Percentiles rank a stretch among this genome's conserved stretches.
phyloP scores from a whole-genome alignment of 164 flowering plant genomes.

The Cinnamomum chago region DNA sequence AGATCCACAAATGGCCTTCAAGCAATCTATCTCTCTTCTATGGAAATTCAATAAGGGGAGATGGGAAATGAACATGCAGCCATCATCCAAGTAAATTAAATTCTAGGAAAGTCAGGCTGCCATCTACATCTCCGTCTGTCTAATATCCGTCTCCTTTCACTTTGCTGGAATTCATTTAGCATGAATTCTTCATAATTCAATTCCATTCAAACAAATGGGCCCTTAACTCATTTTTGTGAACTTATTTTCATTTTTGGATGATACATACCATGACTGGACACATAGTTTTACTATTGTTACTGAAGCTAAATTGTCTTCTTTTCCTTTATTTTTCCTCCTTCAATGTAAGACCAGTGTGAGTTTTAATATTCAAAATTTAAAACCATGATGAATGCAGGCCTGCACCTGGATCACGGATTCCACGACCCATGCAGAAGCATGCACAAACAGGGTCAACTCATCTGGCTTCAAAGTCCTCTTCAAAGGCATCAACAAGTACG shows the following conservation, averaged over 20 bases:
- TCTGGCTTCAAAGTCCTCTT: constrained; percentile 5
- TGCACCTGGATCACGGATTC: constrained; percentile 2
- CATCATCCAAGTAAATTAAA: no score
- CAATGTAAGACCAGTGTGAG: not conserved
- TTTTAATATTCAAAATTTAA: not conserved
- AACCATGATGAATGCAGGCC: not conserved
- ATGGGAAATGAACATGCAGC: no score
- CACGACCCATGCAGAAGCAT: constrained; percentile 23
- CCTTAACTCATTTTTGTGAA: not conserved
- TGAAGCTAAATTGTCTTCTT: not conserved
- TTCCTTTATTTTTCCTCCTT: not conserved
- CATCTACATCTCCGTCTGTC: no score
- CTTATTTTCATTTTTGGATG: not conserved
- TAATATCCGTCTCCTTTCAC: no score
- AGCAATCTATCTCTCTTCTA: no score
- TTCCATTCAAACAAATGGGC: no score
- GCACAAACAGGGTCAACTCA: constrained; percentile 15
- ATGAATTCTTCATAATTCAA: not conserved
- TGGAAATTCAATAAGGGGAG: no score
- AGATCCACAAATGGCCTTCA: no score
- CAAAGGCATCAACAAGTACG: constrained; percentile 22
- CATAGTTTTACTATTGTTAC: no score
- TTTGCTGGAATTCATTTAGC: not conserved
- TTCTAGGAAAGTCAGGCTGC: no score
- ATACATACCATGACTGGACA: not conserved